phyloP scores from a whole-genome alignment of 2,329 filamentous ascomycete genomes.

The Venturia oleaginea region DNA sequence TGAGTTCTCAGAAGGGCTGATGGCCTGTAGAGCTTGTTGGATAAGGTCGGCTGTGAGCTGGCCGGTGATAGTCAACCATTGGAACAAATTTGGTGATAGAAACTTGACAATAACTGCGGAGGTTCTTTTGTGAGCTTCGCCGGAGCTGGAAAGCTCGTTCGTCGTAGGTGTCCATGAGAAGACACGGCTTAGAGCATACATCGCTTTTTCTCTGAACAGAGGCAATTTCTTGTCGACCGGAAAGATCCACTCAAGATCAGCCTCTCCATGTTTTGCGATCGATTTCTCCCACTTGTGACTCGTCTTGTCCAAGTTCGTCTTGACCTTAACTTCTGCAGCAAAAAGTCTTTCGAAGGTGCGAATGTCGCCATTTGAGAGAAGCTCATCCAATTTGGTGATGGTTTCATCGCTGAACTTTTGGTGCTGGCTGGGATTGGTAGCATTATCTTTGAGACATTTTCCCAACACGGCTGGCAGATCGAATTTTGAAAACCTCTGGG shows the following conservation, averaged over 20 bases:
- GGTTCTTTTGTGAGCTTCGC: neutral
- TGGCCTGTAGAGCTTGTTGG: conserved; percentile 30
- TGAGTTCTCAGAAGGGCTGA: conserved; percentile 20
- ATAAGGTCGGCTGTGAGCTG: conserved; percentile 36
- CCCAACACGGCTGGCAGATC: neutral
- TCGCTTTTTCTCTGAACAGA: conserved; percentile 56
- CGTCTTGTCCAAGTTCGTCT: conserved; percentile 20
- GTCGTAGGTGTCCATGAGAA: conserved; percentile 27
- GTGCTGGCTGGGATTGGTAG: neutral
- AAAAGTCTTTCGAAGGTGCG: conserved; percentile 34
- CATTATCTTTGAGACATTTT: conserved; percentile 5
- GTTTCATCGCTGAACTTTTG: neutral
- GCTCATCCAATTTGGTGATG: conserved; percentile 26
- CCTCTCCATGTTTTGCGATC: conserved; percentile 12
- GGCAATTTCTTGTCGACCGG: conserved; percentile 25
- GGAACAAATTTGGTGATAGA: conserved; percentile 44
- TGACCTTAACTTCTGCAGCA: conserved; percentile 27
- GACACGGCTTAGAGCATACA: conserved; percentile 43
- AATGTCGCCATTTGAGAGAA: conserved; percentile 24
- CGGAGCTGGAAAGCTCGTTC: conserved; percentile 12
- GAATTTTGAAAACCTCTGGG: neutral
- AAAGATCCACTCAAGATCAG: neutral
- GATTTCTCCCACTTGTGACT: neutral
- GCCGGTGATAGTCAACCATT: conserved; percentile 51
- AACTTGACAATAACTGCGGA: conserved; percentile 31